These are phyloP conservation scores for Ceratobasidium sp. DNA, from an alignment of 1,284 basidiomycete genomes.

Conservation along the genomic window DNA sequence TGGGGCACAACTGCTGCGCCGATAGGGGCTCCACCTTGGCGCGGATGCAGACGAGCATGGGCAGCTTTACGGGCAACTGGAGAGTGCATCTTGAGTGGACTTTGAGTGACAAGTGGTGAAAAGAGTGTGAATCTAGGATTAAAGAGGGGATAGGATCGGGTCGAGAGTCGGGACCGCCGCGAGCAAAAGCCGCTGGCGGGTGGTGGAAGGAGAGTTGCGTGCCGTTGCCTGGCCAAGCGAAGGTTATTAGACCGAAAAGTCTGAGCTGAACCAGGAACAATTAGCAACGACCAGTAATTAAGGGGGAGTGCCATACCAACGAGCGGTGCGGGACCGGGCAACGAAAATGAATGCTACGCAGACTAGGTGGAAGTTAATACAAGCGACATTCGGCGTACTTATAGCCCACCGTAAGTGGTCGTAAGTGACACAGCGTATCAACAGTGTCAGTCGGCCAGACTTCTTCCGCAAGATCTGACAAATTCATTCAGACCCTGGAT, in stretches of 20 bases:
- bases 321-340: constrained; percentile 15
- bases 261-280: constrained; percentile 26
- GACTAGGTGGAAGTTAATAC: neutral
- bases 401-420: constrained; percentile 31
- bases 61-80: constrained; percentile 2
- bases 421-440: neutral
- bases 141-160: neutral
- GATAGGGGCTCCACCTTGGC: constrained; percentile 8
- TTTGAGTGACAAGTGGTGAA: constrained; percentile 9
- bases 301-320: constrained; percentile 27
- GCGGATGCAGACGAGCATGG: constrained; percentile 21
- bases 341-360: constrained; percentile 7
- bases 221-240: constrained; percentile 29
- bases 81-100: constrained; percentile 17
- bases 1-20: constrained; percentile 16
- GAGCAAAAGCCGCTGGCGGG: constrained; percentile 16
- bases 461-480: neutral
- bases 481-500: neutral
- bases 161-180: constrained; percentile 16
- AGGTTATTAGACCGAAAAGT: constrained; percentile 34
- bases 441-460: neutral
- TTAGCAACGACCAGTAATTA: constrained; percentile 40
- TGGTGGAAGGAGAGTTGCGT: neutral
- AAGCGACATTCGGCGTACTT: neutral
- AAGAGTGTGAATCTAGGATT: constrained; percentile 32